These are phyloP conservation scores for Saccharomycopsis sp. DNA, from an alignment of 805 yeast species.

Conservation along the genomic window DNA sequence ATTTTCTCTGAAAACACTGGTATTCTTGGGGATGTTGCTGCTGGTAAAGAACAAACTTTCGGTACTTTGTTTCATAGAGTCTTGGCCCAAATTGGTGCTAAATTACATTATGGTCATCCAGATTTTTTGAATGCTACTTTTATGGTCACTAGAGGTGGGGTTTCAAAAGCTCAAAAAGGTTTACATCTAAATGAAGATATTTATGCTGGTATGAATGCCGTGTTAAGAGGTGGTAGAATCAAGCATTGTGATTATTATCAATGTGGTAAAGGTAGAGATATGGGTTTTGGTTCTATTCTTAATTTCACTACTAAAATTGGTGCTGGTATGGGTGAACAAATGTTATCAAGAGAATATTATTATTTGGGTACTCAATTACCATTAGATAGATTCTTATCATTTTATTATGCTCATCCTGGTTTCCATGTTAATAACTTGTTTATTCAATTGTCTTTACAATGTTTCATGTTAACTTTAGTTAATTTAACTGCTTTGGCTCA, in stretches of 20 bases:
- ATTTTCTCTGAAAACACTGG: constrained; percentile 91
- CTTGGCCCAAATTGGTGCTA: constrained; percentile 87
- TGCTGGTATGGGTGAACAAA: constrained; percentile 97
- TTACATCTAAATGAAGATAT: constrained; percentile 90
- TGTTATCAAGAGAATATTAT: constrained; percentile 83
- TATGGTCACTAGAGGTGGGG: constrained; percentile 94
- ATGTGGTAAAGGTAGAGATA: constrained; percentile 94
- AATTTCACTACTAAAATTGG: constrained; percentile 95
- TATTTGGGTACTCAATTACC: constrained; percentile 86
- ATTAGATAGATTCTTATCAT: constrained; percentile 79
- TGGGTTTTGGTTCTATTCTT: constrained; percentile 85
- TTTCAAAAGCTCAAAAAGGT: constrained; percentile 91
- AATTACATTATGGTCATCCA: constrained; percentile 93
- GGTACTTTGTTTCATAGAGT: constrained; percentile 94
- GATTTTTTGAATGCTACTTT: constrained; percentile 84
- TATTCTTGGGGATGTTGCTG: constrained; percentile 90
- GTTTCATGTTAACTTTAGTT: constrained; percentile 71
- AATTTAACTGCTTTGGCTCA: constrained; percentile 70
- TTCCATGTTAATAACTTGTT: constrained; percentile 88
- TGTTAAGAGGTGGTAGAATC: constrained; percentile 83
- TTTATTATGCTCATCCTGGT: constrained; percentile 95
- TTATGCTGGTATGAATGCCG: constrained; percentile 89
- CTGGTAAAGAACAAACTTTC: constrained; percentile 95
- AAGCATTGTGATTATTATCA: constrained; percentile 94
- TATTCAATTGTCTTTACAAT: constrained; percentile 76